phyloP scores from a whole-genome alignment of 2,329 filamentous ascomycete species.

The Aspergillus sp. region DNA sequence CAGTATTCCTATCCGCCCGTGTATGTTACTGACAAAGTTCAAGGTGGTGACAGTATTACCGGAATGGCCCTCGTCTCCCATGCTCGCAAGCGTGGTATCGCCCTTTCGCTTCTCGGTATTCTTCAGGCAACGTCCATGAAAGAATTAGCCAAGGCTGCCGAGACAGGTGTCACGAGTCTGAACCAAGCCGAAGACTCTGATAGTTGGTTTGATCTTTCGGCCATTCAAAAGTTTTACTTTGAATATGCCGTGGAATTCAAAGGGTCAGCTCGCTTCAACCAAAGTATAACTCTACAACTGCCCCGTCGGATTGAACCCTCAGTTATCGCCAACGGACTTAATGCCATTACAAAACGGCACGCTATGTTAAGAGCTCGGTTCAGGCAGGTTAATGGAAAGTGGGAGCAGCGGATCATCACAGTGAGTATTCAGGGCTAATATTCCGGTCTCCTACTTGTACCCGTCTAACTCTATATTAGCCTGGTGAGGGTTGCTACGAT shows the following conservation, averaged over 20 bases:
- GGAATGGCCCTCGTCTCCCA: conserved; percentile 41
- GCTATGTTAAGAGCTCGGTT: conserved; percentile 37
- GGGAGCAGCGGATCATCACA: conserved; percentile 27
- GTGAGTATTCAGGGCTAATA: conserved; percentile 15
- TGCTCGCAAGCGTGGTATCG: conserved; percentile 35
- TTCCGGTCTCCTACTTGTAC: conserved; percentile 8
- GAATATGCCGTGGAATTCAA: conserved; percentile 13
- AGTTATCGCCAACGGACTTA: conserved; percentile 27
- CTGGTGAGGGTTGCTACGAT: conserved; percentile 28
- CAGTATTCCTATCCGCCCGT: conserved; percentile 23
- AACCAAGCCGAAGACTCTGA: conserved; percentile 20
- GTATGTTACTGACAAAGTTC: too few relatives aligned
- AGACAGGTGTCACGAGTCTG: conserved; percentile 21
- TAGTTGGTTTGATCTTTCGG: conserved; percentile 32
- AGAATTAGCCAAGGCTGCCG: conserved; percentile 6
- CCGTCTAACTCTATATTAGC: conserved; percentile 6
- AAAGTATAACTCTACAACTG: conserved; percentile 35
- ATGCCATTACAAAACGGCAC: conserved; percentile 31
- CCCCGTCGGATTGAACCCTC: conserved; percentile 24
- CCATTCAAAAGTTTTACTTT: conserved; percentile 37
- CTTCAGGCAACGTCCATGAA: conserved; percentile 32
- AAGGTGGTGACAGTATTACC: conserved; percentile 40
- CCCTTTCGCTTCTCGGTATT: conserved; percentile 33
- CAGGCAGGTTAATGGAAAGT: conserved; percentile 20
- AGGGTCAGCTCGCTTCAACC: conserved; percentile 30